Percentiles rank a stretch among this genome's conserved stretches.
Conservation (phyloP, 1,139 yeast genomes). For the Taiozyma sp. region DNA sequence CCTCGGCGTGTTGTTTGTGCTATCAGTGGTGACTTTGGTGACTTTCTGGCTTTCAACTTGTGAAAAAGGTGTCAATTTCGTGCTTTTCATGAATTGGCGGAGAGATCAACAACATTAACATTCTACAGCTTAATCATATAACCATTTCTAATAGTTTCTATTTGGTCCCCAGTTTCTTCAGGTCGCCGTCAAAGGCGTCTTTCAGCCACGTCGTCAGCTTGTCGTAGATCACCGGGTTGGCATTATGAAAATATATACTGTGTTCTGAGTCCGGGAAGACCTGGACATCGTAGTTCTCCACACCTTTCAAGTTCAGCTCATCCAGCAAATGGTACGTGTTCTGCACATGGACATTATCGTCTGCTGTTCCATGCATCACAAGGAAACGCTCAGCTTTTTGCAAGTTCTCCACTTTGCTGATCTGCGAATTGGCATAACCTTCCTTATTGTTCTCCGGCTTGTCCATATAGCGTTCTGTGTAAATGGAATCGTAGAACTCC, state of each 20-base stretch:
- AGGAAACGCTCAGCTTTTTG: slow-evolving; percentile 53
- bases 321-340: slow-evolving; percentile 78
- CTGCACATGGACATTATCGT: slow-evolving; percentile 94
- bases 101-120: not conserved
- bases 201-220: slow-evolving; percentile 68
- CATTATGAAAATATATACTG: slow-evolving; percentile 74
- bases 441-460: slow-evolving; percentile 50
- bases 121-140: too few species aligned
- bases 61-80: not conserved
- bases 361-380: slow-evolving; percentile 94
- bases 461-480: slow-evolving; percentile 90
- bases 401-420: slow-evolving; percentile 48
- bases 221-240: slow-evolving; percentile 69
- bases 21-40: too few species aligned
- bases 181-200: slow-evolving; percentile 61
- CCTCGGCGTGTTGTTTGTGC: not conserved
- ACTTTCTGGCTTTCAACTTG: too few species aligned
- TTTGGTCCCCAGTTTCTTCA: slow-evolving; percentile 25
- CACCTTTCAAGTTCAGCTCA: slow-evolving; percentile 50
- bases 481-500: slow-evolving; percentile 74
- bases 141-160: not conserved
- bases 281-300: slow-evolving; percentile 86
- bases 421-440: slow-evolving; percentile 45
- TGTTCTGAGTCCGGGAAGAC: slow-evolving; percentile 95
- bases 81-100: not conserved